These are phyloP conservation scores for Hypericum androsaemum DNA, from an alignment of 345 rosid species.

Conservation along the genomic window DNA sequence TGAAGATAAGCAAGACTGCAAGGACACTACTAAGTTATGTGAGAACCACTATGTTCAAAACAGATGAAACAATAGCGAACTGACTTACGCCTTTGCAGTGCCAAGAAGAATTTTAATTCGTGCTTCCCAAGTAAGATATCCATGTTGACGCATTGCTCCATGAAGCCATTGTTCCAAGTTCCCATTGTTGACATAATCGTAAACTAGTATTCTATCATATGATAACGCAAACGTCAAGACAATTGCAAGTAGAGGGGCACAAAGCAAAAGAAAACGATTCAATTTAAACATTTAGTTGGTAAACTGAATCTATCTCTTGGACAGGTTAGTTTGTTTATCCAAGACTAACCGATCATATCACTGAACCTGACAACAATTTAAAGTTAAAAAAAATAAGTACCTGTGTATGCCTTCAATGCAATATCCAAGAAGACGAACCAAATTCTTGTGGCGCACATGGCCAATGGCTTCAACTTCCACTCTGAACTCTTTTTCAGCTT, in stretches of 20 bases:
- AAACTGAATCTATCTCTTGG: background rate
- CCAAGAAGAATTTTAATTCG: conserved; percentile 70
- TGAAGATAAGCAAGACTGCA: conserved; percentile 95
- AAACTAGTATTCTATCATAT: conserved; percentile 60
- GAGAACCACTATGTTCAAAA: background rate
- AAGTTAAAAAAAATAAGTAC: no score
- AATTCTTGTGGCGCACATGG: conserved; percentile 91
- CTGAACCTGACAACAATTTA: no score
- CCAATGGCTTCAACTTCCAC: conserved; percentile 99
- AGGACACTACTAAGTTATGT: conserved; percentile 1
- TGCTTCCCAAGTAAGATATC: conserved; percentile 71
- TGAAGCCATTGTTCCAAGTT: conserved; percentile 84
- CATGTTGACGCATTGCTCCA: conserved; percentile 54
- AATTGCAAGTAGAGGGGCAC: background rate
- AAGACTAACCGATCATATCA: conserved; percentile 1
- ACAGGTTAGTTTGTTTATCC: background rate
- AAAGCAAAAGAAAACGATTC: conserved; percentile 1
- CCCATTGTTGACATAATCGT: conserved; percentile 80
- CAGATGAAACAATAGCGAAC: background rate
- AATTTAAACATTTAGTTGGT: background rate
- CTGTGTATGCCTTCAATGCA: conserved; percentile 93
- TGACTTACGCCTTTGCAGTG: conserved; percentile 84
- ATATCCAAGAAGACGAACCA: conserved; percentile 83
- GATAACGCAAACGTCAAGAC: conserved; percentile 10
- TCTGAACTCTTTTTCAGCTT: conserved; percentile 93